Evolutionary conservation across 192 early-diverging fungal genomes (phyloP).

Genomic region (Coemansia sp.): DNA sequence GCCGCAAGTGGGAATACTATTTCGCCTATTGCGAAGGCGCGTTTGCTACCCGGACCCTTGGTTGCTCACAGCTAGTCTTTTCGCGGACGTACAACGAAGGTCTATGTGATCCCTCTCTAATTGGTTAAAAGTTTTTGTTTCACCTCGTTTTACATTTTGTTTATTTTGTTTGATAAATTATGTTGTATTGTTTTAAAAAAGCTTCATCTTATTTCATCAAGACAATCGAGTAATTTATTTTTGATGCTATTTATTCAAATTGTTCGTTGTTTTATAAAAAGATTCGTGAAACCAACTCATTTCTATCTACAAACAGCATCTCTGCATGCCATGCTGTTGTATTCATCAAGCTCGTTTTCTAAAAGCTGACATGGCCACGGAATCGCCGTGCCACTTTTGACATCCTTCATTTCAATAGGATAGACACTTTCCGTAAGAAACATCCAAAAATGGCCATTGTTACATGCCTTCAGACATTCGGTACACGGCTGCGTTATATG

Average conservation of each 20-base stretch:
- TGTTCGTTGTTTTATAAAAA: neutral
- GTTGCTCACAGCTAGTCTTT: slow-evolving; percentile 60
- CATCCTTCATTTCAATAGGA: slow-evolving; percentile 42
- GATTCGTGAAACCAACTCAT: neutral
- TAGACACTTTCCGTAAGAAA: slow-evolving; percentile 78
- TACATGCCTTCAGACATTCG: slow-evolving; percentile 83
- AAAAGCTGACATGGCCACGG: slow-evolving; percentile 20
- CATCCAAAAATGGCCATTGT: slow-evolving; percentile 99
- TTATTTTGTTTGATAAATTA: neutral
- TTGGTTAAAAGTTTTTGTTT: neutral
- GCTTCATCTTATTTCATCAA: neutral
- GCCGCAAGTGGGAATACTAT: slow-evolving; percentile 77
- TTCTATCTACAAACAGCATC: slow-evolving; percentile 44
- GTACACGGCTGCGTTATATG: slow-evolving; percentile 84
- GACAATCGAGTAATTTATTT: neutral
- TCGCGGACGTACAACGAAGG: slow-evolving; percentile 51
- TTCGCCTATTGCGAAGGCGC: slow-evolving; percentile 81
- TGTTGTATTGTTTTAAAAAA: neutral
- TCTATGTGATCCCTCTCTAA: slow-evolving; percentile 10
- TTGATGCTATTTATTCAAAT: neutral
- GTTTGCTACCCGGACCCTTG: slow-evolving; percentile 68
- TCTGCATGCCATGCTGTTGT: slow-evolving; percentile 14
- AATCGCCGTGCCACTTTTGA: slow-evolving; percentile 8
- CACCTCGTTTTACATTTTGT: neutral
- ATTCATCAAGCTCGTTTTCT: slow-evolving; percentile 40